Conservation (phyloP, 1,284 basidiomycete species). For the Bjerkandera adusta region DNA sequence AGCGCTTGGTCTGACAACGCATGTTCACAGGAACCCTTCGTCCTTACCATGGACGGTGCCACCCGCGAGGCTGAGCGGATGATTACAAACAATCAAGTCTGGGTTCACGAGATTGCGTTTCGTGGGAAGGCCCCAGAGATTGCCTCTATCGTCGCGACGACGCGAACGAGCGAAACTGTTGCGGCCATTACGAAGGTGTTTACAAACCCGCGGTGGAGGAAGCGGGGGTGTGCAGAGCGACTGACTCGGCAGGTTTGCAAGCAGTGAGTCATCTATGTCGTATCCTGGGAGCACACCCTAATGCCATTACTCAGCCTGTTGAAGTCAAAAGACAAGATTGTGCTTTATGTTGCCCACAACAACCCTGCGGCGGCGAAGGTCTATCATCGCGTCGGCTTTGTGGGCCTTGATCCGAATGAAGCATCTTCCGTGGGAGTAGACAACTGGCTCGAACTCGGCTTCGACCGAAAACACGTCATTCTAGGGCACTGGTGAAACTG, state of each 20-base stretch:
- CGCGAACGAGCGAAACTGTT: conserved; percentile 48
- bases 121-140: conserved; percentile 33
- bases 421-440: conserved; percentile 41
- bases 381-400: conserved; percentile 60
- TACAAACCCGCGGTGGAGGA: conserved; percentile 49
- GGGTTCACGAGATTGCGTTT: conserved; percentile 52
- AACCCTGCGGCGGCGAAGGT: conserved; percentile 54
- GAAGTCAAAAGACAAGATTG: conserved; percentile 39
- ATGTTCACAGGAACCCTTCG: conserved; percentile 48
- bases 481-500: conserved; percentile 56
- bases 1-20: not conserved
- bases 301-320: conserved; percentile 27
- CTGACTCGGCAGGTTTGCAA: conserved; percentile 53
- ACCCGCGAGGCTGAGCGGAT: conserved; percentile 48
- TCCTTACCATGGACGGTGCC: conserved; percentile 41
- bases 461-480: conserved; percentile 43
- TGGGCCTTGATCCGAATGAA: conserved; percentile 38
- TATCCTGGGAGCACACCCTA: not conserved
- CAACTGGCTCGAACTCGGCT: conserved; percentile 61
- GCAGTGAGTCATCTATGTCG: conserved; percentile 34
- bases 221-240: conserved; percentile 52
- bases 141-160: conserved; percentile 65
- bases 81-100: conserved; percentile 47
- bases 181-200: conserved; percentile 67
- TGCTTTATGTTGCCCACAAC: conserved; percentile 53